Evolutionary conservation across 495 filamentous ascomycete genomes (phyloP), one percentile per base, ranked within the genome.

Genomic region (Tuber borchii): DNA sequence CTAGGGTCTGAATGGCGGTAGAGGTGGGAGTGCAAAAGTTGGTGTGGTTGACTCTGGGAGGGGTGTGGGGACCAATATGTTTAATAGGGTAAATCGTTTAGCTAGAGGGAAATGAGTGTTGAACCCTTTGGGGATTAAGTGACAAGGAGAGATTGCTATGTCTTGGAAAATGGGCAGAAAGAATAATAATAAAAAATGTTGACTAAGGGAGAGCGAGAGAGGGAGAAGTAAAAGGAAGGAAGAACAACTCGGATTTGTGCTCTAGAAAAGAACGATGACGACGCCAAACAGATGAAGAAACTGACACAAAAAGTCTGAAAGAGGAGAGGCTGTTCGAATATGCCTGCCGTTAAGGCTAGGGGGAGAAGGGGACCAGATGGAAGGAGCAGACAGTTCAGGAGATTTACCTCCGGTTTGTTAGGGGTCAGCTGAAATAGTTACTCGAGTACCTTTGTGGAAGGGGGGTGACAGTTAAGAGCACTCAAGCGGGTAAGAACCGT

Each of bases 131-230:
- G 56, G 56, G 9, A n/a, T 8, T 56, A 26, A n/a, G n/a, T 31
- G 56, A 65, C 56, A 31, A 31, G 56, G n/a, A 65, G 56, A 65
- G 56, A 65, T 65, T 65, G 56, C 56, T 65, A 65, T 65, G 56
- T 65, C 56, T 31, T 5, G 56, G 56, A 65, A 65, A 31, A 65
- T 65, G 14, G 56, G 26, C 10, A 31, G 56, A 65, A 65, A 65
- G 4, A 65, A 65, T 31, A 65, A 65, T 16, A 65, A 65, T 4
- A 31, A 26, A 31, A 65, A 31, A 31, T 65, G 56, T 31, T 65
- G 56, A 65, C 56, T 65, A 65, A 65, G 56, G n/a, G 10, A 61
- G 56, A 65, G 56, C 5, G 26, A 65, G 56, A 65, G 26, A 8
- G 26, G 14, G n/a, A 65, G n/a, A 16, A 14, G 3, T 10, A 3